Base-by-base conservation (phyloP, 2,329 filamentous ascomycete genomes). In the Colletotrichum endophyticum region DNA sequence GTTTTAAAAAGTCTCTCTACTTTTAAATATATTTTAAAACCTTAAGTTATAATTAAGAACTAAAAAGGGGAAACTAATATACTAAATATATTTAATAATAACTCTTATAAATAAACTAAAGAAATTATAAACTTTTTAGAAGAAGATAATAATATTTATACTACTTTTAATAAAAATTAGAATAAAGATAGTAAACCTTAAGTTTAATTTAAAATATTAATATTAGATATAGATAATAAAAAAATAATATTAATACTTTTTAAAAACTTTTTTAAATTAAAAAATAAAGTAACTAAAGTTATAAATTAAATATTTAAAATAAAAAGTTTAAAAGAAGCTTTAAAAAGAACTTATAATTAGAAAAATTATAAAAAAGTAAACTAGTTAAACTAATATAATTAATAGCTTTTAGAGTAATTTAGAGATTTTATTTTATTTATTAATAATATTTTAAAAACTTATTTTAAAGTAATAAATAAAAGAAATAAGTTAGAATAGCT, bases 391-490 rank as follows among this genome's bases (percentile, higher is more conserved):
- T 30, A 30, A 30, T 11, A 11, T 11, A 30, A 30, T 30, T 30
- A 30, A 30, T 11, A 30, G 3, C 30, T 1, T 30, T 4, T 30
- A 30, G 3, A 30, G 9, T 4, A 11, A 30, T 11, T 30, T 30
- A 30, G 9, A 30, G 3, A 30, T 1, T 13, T 32, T 32, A 32
- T 32, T 12, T 32, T 32, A 32, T 32, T 32, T 32, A 12, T 13
- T 32, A 32, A 32, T 12, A 32, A 32, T 32, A 32, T 32, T 1
- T 32, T 32, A 13, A 6, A 1, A 0, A 32, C 1, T 6, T 32
- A 32, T 32, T 6, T 2, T 12, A 12, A 32, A 2, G 1, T 32
- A 32, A 32, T 0, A 1, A 1, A 32, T 32, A 13, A 32, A 0
- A 32, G 1, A 32, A 32, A 12, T 32, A 32, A 32, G 0, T 32